Conservation (phyloP, 2,329 filamentous ascomycete species). For the Ceratocystis huliohia region DNA sequence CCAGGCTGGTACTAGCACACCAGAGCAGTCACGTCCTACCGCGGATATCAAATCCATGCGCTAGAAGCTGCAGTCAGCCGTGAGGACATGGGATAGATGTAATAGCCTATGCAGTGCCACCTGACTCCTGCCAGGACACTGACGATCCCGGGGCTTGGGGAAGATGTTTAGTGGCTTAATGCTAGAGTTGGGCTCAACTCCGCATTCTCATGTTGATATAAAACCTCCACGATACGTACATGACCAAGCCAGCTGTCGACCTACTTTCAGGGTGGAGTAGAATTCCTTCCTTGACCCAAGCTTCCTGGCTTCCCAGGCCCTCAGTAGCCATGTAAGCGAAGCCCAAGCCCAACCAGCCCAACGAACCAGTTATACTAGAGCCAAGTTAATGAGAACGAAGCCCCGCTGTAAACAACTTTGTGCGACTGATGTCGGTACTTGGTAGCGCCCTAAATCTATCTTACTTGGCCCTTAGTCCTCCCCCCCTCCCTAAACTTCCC, state of each 20-base stretch:
- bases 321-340: neutral
- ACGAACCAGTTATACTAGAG: slow-evolving; percentile 4
- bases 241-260: neutral
- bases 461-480: neutral
- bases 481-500: neutral
- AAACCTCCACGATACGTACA: neutral
- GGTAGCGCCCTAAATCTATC: neutral
- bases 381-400: neutral
- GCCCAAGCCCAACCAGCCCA: neutral
- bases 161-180: neutral
- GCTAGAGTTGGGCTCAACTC: too few relatives aligned
- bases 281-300: neutral
- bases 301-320: neutral
- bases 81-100: neutral
- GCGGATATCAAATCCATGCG: neutral
- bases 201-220: too few relatives aligned
- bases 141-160: neutral
- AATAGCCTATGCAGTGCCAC: neutral
- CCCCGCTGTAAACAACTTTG: slow-evolving; percentile 3
- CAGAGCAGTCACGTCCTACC: neutral
- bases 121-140: neutral
- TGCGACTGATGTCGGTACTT: neutral
- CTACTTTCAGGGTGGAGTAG: neutral
- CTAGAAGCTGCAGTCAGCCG: neutral
- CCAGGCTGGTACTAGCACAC: neutral